Percentiles rank a stretch among this genome's conserved stretches.
Conservation (phyloP, 768 basidiomycete species). For the Podaxis rugospora region DNA sequence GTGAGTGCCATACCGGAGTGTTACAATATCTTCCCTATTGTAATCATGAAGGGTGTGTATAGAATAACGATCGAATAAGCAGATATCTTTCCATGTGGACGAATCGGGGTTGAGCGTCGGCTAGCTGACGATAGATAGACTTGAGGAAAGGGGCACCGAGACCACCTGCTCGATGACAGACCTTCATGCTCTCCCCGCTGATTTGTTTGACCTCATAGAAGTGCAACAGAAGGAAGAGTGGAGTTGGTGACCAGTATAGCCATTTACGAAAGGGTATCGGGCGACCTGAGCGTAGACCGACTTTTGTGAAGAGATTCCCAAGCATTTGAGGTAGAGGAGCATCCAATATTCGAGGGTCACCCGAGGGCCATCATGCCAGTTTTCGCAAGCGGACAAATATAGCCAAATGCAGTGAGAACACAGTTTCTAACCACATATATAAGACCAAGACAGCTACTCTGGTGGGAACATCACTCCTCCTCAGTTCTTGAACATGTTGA, state of each 20-base stretch:
- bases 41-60: constrained; percentile 31
- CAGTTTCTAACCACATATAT: too few relatives aligned
- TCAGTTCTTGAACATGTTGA: too few relatives aligned
- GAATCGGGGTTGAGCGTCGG: constrained; percentile 72
- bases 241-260: constrained; percentile 58
- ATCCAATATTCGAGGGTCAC: background rate
- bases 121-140: constrained; percentile 28
- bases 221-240: constrained; percentile 42
- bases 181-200: constrained; percentile 73
- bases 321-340: constrained; percentile 1
- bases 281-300: background rate
- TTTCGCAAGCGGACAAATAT: background rate
- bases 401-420: background rate
- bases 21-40: constrained; percentile 61
- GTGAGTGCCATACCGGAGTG: constrained; percentile 40
- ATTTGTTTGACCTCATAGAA: constrained; percentile 51
- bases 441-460: too few relatives aligned
- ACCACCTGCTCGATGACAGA: constrained; percentile 21
- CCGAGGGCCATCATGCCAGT: too few relatives aligned
- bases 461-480: too few relatives aligned
- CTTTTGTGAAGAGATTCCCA: background rate
- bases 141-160: background rate
- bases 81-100: constrained; percentile 58
- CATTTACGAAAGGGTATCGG: constrained; percentile 17
- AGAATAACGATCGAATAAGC: constrained; percentile 53